Conservation (phyloP, 73 alveolate genomes). For the Tetrahymena elliotti region DNA sequence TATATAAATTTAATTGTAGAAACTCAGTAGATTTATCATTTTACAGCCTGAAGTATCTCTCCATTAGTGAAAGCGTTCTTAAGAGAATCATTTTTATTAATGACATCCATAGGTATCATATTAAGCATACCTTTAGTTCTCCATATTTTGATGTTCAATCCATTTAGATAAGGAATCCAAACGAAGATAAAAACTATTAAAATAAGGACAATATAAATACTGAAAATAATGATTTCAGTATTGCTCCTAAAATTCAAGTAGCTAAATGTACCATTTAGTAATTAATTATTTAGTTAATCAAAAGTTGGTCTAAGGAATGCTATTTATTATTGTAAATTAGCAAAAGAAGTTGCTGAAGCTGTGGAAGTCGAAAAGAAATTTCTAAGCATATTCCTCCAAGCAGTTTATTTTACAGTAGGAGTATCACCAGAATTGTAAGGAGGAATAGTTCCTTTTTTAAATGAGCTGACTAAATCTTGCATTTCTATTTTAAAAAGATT, state of each 20-base stretch:
- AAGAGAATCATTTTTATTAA: constrained; percentile 5
- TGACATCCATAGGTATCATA: constrained; percentile 47
- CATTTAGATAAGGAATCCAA: constrained; percentile 37
- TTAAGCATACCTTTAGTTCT: constrained; percentile 44
- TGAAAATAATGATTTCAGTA: constrained; percentile 10
- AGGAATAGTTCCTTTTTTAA: background rate
- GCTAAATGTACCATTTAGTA: constrained; percentile 16
- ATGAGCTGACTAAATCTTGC: background rate
- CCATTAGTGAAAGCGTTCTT: constrained; percentile 26
- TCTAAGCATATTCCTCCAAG: background rate
- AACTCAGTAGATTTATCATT: background rate
- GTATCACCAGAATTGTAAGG: background rate
- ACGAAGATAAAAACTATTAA: constrained; percentile 15
- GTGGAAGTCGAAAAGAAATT: background rate
- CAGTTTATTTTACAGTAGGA: background rate
- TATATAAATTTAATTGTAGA: background rate
- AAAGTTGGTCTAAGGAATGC: constrained; percentile 16
- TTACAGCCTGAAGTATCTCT: constrained; percentile 38
- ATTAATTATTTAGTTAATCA: background rate
- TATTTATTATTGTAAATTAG: background rate
- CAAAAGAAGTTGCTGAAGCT: background rate
- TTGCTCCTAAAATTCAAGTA: constrained; percentile 1
- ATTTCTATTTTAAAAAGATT: background rate
- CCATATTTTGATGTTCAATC: constrained; percentile 22
- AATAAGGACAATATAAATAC: constrained; percentile 15